These are phyloP conservation scores for Xylariaceae sp. DNA, from an alignment of 2,329 filamentous ascomycete species.

Conservation along the genomic window DNA sequence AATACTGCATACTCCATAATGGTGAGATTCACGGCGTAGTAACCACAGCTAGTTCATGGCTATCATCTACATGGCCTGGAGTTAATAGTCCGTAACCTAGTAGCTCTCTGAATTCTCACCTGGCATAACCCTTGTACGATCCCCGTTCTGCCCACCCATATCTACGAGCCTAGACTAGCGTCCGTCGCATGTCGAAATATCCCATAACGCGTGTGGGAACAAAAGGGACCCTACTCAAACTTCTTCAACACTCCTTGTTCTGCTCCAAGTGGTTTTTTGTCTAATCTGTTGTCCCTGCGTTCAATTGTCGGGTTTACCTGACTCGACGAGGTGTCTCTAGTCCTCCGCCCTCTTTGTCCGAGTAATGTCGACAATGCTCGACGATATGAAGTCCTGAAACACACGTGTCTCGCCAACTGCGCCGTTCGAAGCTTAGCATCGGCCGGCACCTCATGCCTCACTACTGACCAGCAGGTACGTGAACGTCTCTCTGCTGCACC, in stretches of 20 bases:
- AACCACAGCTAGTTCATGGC: no score
- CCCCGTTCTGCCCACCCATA: slow-evolving; percentile 1
- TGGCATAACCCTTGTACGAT: slow-evolving; percentile 7
- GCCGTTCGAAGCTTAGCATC: neutral
- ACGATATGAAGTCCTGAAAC: slow-evolving; percentile 14
- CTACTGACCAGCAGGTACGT: neutral
- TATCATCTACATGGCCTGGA: neutral
- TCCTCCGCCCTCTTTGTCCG: neutral
- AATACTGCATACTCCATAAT: no score
- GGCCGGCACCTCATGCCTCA: neutral
- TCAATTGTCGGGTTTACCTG: neutral
- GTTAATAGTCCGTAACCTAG: neutral
- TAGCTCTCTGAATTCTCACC: neutral
- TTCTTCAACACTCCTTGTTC: slow-evolving; percentile 3
- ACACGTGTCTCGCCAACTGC: slow-evolving; percentile 5
- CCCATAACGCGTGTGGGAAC: slow-evolving; percentile 1
- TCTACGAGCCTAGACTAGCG: neutral
- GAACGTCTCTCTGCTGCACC: no score
- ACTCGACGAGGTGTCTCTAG: neutral
- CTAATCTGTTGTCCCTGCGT: neutral
- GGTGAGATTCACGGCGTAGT: no score
- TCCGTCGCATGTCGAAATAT: slow-evolving; percentile 1
- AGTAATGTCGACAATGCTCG: neutral
- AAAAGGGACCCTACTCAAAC: slow-evolving; percentile 2
- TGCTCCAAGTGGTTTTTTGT: neutral